Evolutionary conservation across 2,329 filamentous ascomycete genomes (phyloP).

Genomic region (Penicillium occitanis): DNA sequence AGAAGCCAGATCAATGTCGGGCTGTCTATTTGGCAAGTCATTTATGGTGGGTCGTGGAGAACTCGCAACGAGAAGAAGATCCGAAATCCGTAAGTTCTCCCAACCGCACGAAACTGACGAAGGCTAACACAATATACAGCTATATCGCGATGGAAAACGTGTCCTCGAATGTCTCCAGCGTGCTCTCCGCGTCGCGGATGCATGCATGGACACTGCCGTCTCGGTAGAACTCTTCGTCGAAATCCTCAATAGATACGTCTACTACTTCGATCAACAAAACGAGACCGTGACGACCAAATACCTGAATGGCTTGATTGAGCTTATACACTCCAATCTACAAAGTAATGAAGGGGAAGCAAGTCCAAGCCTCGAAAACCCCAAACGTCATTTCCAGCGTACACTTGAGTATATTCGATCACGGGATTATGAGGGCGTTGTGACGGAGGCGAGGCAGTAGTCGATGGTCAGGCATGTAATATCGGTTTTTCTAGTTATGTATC

Average conservation of each 20-base stretch:
- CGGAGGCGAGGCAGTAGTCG: slow-evolving; percentile 55
- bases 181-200: slow-evolving; percentile 91
- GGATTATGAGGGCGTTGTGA: slow-evolving; percentile 89
- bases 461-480: slow-evolving; percentile 14
- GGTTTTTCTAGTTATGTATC: slow-evolving; percentile 18
- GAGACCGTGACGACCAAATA: slow-evolving; percentile 98
- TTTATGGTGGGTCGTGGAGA: slow-evolving; percentile 95
- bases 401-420: slow-evolving; percentile 88
- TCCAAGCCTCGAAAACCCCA: slow-evolving; percentile 79
- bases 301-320: slow-evolving; percentile 93
- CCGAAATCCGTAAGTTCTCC: slow-evolving; percentile 66
- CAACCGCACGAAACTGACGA: not conserved
- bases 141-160: slow-evolving; percentile 95
- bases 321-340: slow-evolving; percentile 93
- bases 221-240: slow-evolving; percentile 98
- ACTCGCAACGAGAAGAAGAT: slow-evolving; percentile 75
- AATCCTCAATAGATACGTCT: slow-evolving; percentile 96
- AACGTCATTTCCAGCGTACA: slow-evolving; percentile 91
- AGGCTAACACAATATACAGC: slow-evolving; percentile 49
- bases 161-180: slow-evolving; percentile 95
- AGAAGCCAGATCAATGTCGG: slow-evolving; percentile 96
- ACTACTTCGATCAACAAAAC: slow-evolving; percentile 99
- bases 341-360: slow-evolving; percentile 68
- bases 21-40: slow-evolving; percentile 96
- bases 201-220: slow-evolving; percentile 97